Evolutionary conservation across 2,329 filamentous ascomycete genomes (phyloP).

Genomic region (Colletotrichum chrysophilum): DNA sequence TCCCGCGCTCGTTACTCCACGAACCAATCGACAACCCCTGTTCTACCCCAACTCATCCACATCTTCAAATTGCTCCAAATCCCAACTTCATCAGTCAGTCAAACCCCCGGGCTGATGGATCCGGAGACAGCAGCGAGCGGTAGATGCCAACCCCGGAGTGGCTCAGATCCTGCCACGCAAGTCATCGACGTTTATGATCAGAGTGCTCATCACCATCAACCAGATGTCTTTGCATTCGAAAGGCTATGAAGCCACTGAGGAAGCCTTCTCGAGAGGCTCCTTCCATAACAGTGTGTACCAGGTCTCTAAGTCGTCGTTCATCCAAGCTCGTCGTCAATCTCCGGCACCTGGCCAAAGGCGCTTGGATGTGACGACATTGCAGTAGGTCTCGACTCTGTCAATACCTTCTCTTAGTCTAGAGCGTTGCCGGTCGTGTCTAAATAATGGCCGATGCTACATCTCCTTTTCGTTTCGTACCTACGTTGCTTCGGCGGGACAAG

Average conservation of each 20-base stretch:
- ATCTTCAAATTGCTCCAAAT: not conserved
- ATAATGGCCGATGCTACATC: not conserved
- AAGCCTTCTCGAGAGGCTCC: not conserved
- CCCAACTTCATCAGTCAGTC: not conserved
- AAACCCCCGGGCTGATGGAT: not conserved
- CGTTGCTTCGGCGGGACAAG: not conserved
- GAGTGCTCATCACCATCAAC: not conserved
- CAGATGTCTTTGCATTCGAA: not conserved
- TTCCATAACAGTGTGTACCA: not conserved
- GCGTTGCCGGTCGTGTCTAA: not conserved
- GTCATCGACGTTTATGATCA: not conserved
- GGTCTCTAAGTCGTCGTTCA: not conserved
- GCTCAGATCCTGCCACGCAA: not conserved
- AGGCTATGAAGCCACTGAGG: not conserved
- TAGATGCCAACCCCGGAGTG: not conserved
- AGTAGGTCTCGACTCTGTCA: not conserved
- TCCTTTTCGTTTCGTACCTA: not conserved
- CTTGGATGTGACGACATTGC: not conserved
- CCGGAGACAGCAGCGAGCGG: not conserved
- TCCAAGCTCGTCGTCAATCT: not conserved
- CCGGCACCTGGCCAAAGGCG: not conserved
- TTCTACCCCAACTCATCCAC: conserved; percentile 22
- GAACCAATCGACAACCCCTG: conserved; percentile 15
- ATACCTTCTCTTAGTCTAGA: not conserved
- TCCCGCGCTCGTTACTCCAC: not conserved